These are phyloP conservation scores for Bassia scoparia DNA, from an alignment of 148 eudicot genomes.

Conservation along the genomic window DNA sequence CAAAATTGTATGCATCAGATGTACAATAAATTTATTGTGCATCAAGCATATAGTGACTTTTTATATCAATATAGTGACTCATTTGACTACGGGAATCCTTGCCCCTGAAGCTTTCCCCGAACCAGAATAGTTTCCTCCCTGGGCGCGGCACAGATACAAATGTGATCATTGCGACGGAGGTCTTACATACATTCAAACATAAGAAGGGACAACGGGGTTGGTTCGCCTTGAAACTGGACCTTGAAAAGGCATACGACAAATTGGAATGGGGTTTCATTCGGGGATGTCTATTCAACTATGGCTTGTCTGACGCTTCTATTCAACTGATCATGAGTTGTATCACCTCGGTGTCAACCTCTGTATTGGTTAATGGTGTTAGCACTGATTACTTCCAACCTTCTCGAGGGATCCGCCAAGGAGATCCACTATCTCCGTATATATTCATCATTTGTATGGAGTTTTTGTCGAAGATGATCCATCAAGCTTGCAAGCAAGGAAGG, in stretches of 20 bases:
- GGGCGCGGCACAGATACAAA: neutral
- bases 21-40: no score
- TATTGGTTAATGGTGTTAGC: neutral
- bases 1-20: no score
- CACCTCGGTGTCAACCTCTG: neutral
- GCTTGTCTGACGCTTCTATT: neutral
- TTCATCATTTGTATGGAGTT: slow-evolving; percentile 1
- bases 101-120: neutral
- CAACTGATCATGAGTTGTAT: neutral
- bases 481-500: no score
- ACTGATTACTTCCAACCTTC: neutral
- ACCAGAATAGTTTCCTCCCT: neutral
- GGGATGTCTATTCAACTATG: no score
- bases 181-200: neutral
- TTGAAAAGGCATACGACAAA: no score
- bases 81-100: no score
- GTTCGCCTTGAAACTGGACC: neutral
- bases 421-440: neutral
- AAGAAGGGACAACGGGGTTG: neutral
- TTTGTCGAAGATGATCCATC: neutral
- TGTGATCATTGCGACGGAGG: neutral
- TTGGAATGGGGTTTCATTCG: no score
- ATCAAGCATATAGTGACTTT: no score
- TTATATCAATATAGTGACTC: no score
- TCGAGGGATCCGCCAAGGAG: neutral